A percentile compares a stretch with the other conserved stretches of the same genome.
Evolutionary conservation across 2,329 filamentous ascomycete species (phyloP).

Genomic region (Sclerotinia subarctica): DNA sequence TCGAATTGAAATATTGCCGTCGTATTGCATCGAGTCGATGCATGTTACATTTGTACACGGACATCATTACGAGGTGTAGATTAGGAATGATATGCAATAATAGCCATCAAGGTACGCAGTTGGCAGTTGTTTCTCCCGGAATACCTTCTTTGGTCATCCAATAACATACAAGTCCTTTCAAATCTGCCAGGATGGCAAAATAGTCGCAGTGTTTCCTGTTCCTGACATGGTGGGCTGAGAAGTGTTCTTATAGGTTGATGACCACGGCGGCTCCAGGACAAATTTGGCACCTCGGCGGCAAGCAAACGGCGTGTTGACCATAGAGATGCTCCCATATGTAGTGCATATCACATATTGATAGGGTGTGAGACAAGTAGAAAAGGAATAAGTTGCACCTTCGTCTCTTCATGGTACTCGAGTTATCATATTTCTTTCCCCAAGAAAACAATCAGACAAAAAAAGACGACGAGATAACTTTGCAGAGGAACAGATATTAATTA

Average conservation of each 20-base stretch:
- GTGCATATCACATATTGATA: background rate
- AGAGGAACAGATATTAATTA: background rate
- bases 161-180: background rate
- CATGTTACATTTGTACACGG: background rate
- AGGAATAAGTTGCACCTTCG: background rate
- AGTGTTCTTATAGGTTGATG: background rate
- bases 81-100: background rate
- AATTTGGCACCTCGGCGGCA: slow-evolving; percentile 5
- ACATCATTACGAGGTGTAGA: background rate
- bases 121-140: background rate
- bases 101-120: background rate
- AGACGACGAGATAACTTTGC: background rate
- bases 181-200: background rate
- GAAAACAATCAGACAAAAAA: background rate
- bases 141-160: background rate
- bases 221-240: background rate
- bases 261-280: slow-evolving; percentile 9
- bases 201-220: slow-evolving; percentile 6
- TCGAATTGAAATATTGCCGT: background rate
- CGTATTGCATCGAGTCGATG: background rate
- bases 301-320: background rate
- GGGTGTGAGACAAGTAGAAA: background rate
- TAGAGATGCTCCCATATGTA: background rate
- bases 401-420: background rate
- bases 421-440: background rate